These are phyloP conservation scores for Tuber magnatum DNA, from an alignment of 495 filamentous ascomycete genomes.

Conservation along the genomic window DNA sequence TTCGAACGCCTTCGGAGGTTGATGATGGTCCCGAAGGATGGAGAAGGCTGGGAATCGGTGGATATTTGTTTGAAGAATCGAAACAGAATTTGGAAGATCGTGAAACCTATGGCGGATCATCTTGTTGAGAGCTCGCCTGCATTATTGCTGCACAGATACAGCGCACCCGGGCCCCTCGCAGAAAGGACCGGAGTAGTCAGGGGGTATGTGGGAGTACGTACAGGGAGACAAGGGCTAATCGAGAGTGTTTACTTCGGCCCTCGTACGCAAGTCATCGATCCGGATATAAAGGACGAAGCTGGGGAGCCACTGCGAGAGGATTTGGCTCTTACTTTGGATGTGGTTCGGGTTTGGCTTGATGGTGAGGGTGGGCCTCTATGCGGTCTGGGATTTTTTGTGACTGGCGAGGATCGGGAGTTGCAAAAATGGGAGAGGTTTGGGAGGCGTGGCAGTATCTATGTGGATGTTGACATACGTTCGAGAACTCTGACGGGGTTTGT, in stretches of 20 bases:
- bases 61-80: conserved; percentile 42
- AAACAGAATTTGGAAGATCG: conserved; percentile 42
- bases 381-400: conserved; percentile 34
- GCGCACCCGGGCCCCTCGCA: conserved; percentile 17
- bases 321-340: conserved; percentile 16
- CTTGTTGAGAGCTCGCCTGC: conserved; percentile 37
- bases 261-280: conserved; percentile 2
- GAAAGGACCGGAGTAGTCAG: conserved; percentile 38
- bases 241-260: conserved; percentile 40
- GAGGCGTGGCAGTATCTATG: conserved; percentile 27
- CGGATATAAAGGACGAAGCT: conserved; percentile 12
- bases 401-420: conserved; percentile 6
- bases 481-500: conserved; percentile 38
- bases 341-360: conserved; percentile 40
- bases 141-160: conserved; percentile 27
- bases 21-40: conserved; percentile 32
- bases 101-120: conserved; percentile 42
- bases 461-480: conserved; percentile 20
- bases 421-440: conserved; percentile 24
- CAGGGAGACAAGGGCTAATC: conserved; percentile 32
- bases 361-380: conserved; percentile 33
- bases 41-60: conserved; percentile 33
- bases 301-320: conserved; percentile 9
- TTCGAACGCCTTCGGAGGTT: conserved; percentile 39
- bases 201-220: conserved; percentile 38